Evolutionary conservation across 2,329 filamentous ascomycete species (phyloP), one percentile per base, ranked within the genome.

Genomic region (Penicillium rolfsii): DNA sequence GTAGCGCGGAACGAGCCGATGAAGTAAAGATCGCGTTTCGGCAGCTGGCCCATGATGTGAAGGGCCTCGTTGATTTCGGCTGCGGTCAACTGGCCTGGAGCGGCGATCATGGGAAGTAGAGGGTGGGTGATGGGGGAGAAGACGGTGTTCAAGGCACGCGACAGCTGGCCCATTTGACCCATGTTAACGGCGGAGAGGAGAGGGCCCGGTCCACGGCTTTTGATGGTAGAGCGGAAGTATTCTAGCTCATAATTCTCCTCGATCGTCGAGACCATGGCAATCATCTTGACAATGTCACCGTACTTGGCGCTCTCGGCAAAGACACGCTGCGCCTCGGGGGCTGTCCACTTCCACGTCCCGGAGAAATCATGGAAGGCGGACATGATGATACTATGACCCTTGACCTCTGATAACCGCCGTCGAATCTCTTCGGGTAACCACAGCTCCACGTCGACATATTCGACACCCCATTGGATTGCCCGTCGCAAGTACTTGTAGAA

Each of bases 301-400:
- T 93, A 92, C 60, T 86, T 85, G 50, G 85, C 85, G 8, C 89
- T 91, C 66, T 88, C 84, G 61, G 86, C 81, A 68, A 93, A 96
- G 4, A 94, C 83, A 11, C 84, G 80, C 70, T 90, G 86, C 1
- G 91, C 91, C 66, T 90, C 84, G 6, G 84, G 78, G 0, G 90
- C 91, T 0, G 89, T 89, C 91, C 91, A 96, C 70, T 89, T 91
- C 82, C 94, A 94, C 0, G 82, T 88, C 1, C 91, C 90, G 0
- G 91, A 93, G 71, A 94, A 94, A 78, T 95, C 91, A 74, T 96
- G 92, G 71, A 94, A 95, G 12, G 92, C 91, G n/a, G 91, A 94
- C 81, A 96, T 93, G 76, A 96, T 92, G 66, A 89, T 89, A 70
- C 89, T 94, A 76, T 87, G 90, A 2, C 91, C 91, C 66, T 89